Conservation (phyloP, 2,329 filamentous ascomycete genomes). For the Calonectria crousiana region DNA sequence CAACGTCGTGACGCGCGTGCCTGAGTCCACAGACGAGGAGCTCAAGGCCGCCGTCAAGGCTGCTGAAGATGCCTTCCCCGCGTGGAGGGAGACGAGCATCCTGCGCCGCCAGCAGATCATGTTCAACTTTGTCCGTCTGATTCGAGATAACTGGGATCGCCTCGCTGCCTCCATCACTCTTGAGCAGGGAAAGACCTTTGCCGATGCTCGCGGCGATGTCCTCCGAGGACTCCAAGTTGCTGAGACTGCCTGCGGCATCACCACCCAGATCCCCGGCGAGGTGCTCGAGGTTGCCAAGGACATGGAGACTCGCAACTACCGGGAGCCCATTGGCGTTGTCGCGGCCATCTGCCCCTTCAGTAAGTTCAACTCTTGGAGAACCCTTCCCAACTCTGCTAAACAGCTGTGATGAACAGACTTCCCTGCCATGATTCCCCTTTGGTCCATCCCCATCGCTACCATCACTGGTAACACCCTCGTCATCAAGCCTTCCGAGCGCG, state of each 20-base stretch:
- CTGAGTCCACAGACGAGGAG: slow-evolving; percentile 74
- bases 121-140: slow-evolving; percentile 79
- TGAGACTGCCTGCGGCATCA: slow-evolving; percentile 78
- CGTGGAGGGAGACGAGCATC: slow-evolving; percentile 74
- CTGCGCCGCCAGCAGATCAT: slow-evolving; percentile 79
- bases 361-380: slow-evolving; percentile 49
- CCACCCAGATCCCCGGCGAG: slow-evolving; percentile 78
- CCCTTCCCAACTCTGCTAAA: not conserved
- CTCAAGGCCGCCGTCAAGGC: slow-evolving; percentile 76
- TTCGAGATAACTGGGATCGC: slow-evolving; percentile 80
- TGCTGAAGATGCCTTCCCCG: slow-evolving; percentile 76
- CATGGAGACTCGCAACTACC: slow-evolving; percentile 81
- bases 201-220: slow-evolving; percentile 79
- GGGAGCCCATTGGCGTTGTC: slow-evolving; percentile 78
- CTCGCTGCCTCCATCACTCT: slow-evolving; percentile 79
- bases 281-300: slow-evolving; percentile 81
- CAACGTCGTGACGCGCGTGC: slow-evolving; percentile 81
- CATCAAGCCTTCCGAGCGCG: slow-evolving; percentile 83
- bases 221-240: slow-evolving; percentile 80
- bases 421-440: slow-evolving; percentile 86
- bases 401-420: slow-evolving; percentile 67
- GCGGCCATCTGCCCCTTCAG: slow-evolving; percentile 83
- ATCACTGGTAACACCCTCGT: slow-evolving; percentile 82
- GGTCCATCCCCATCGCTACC: slow-evolving; percentile 84
- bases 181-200: slow-evolving; percentile 83